These are phyloP conservation scores for Botrytis hyacinthi DNA, from an alignment of 2,329 filamentous ascomycete species.

Conservation along the genomic window DNA sequence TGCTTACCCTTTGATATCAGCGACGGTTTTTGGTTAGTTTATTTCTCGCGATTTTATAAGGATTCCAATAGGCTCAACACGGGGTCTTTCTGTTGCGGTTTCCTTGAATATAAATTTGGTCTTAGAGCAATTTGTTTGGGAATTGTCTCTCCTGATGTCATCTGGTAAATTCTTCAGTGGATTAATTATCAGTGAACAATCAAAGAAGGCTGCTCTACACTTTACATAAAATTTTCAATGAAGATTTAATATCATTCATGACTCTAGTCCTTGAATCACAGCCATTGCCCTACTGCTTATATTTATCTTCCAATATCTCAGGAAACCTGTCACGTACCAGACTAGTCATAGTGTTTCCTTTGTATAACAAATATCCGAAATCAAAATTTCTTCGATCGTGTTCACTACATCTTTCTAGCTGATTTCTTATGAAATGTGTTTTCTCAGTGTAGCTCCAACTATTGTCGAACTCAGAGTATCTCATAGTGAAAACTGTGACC, in stretches of 20 bases:
- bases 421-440: fast-evolving
- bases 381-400: fast-evolving
- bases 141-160: not conserved
- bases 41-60: not conserved
- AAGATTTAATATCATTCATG: not conserved
- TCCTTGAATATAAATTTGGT: not conserved
- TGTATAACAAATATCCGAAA: not conserved
- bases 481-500: not conserved
- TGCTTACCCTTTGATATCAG: not conserved
- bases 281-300: fast-evolving
- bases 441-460: fast-evolving
- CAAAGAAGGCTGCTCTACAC: fast-evolving
- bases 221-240: not conserved
- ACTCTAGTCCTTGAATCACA: not conserved
- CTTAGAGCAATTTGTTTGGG: not conserved
- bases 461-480: not conserved
- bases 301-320: not conserved
- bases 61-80: not conserved
- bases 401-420: not conserved
- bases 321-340: not conserved
- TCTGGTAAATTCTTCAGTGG: not conserved
- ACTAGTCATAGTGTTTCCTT: not conserved
- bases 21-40: not conserved
- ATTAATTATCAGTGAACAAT: not conserved
- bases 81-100: fast-evolving